phyloP scores from a whole-genome alignment of 176 grass and related monocot genomes.

The bread wheat (Triticum aestivum) region IWGSC_CS_RefSeq_v2.1 NC_057805.1:469456389-469456888 shows the following conservation, averaged over 20 bases:
- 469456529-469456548: conserved; percentile 17
- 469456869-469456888: conserved; percentile 7
- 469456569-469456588: conserved; percentile 12
- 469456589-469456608: neutral
- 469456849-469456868: neutral
- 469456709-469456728: neutral
- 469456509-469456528: conserved; percentile 53
- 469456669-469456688: neutral
- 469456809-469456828: neutral
- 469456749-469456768: neutral
- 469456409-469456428: conserved; percentile 26
- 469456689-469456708: neutral
- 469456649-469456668: neutral
- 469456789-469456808: neutral
- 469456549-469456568: conserved; percentile 50
- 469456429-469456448: conserved; percentile 23
- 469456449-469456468: conserved; percentile 29
- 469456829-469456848: conserved; percentile 6
- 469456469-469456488: conserved; percentile 37
- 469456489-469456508: conserved; percentile 47
- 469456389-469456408: conserved; percentile 67
- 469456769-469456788: neutral
- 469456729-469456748: conserved; percentile 19
- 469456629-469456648: neutral
- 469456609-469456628: neutral